Evolutionary conservation across 257 asterid genomes (phyloP), one percentile per base, ranked within the genome.

Genomic region (Penstemon eatonii): DNA sequence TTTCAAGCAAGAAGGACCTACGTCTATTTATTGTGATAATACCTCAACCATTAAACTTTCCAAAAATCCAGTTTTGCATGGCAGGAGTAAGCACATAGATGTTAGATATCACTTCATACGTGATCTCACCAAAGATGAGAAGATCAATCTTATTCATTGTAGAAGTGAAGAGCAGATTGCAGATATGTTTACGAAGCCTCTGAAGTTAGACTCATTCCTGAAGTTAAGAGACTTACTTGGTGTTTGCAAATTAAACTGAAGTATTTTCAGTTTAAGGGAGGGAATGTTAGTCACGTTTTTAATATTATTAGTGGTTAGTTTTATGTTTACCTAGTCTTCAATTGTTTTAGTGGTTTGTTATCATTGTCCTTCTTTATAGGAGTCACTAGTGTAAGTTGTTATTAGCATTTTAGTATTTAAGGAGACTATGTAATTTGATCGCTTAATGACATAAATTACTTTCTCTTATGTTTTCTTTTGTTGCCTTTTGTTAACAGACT

Each of bases 41-140:
- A 55, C 40, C 39, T 66, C 63, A 38, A 0, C 63, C 5, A 53
- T 66, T 3, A 66, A 66, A 52, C 62, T 66, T 39, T 66, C 71
- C 2, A 66, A 53, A 5, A 66, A 52, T 66, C 39, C 39, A 39
- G 0, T 66, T n/a, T 11, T 53, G 9, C 62, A 66, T 39, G 46
- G 62, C 1, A 12, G 52, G 8, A 51, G 71, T 33, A 53, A 66
- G 40, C 11, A 66, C 6, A 40, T 66, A 4, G 51, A 66, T 53
- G 63, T 66, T 52, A 53, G 39, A 18, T 66, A 36, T 19, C 51
- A 66, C 9, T 53, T 66, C 60, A 4, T 52, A 36, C 37, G 51
- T 5, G 43, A 65, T 18, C 58, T 46, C 12, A 36, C 70, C 6
- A 65, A 50, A 4, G 38, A 65, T 5, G 57, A 25, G 1, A 19